Base-by-base conservation (phyloP, 306 rosid genomes). In the Vigna hirtella region DNA sequence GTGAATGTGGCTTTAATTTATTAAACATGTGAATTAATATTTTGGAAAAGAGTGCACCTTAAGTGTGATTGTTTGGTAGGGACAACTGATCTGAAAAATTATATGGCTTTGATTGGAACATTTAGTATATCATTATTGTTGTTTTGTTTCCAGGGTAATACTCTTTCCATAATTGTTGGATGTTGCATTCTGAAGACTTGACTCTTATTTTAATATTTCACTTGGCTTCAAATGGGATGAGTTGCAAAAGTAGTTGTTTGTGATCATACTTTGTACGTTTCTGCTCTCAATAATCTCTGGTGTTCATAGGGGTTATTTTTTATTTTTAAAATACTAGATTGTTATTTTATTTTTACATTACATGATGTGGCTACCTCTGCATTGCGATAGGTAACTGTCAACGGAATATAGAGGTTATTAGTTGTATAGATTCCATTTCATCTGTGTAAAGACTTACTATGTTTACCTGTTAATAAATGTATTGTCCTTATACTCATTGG, bases 241-340 rank as follows among this genome's bases (percentile, higher is more conserved):
- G 77, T 53, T 73, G 78, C 85, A 22, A 47, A 80, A 12, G 36
- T 72, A 55, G 71, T 62, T 86, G 66, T 56, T 74, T 40, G 36
- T 42, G 57, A 56, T 74, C 77, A 80, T 62, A 72, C 50, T 67
- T 68, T 77, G 89, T 83, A 83, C 16, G 83, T 83, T 52, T 80
- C 63, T 58, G 11, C 78, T 77, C 65, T 43, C 80, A 47, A n/a
- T 76, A 45, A 53, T 78, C 26, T 79, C 26, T 79, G 53, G 48
- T 67, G 62, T 79, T 78, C 67, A 52, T 22, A 34, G 52, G 53
- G 70, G 45, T 69, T 62, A 48, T 34, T 5, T 11, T 3, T 55
- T 72, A n/a, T 36, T 69, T 45, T 45, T 45, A 22, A 32, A 30
- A 34, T 16, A 48, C 63, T 16, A 34, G 13, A 8, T 13, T 81